Base-by-base conservation (phyloP, 805 yeast genomes). In the Candida cerambycidarum region DNA sequence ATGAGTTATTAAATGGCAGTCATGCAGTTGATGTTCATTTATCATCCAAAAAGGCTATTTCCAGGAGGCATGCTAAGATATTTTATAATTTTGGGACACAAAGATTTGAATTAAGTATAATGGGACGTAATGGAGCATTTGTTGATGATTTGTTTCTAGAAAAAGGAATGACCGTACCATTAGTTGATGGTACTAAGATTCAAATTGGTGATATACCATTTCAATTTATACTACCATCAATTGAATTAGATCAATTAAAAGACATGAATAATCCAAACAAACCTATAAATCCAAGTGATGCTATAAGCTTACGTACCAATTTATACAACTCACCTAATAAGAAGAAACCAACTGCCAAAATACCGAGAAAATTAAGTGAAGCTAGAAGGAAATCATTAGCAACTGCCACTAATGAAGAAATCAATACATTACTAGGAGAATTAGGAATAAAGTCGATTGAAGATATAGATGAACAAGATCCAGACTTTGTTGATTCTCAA, bases 81-180 rank as follows among this genome's bases (percentile, higher is more conserved):
- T 92, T 90, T 61, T 93, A 92, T 69, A 93, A 93, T 60, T 93
- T 93, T 64, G 98, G 97, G 3, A 89, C 95, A 3, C 98, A 92
- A 59, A 68, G 96, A 50, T 93, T 93, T 58, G 99, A 93, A 63
- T 68, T 93, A 34, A 83, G 95, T 7, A 89, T 93, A 1, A 72
- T 90, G 53, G 99, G 99, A 14, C 77, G 96, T 53, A 93, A 93
- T 61, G 99, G 99, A 29, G 97, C 97, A 2, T 93, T 93, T 71
- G 96, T 93, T 3, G 93, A 92, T 62, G 96, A 89, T 51, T 73
- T 72, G 27, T 93, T 92, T 61, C 84, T 93, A 5, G 97, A 89
- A 58, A 80, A 85, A 47, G 97, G 96, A 7, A 82, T 87, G 28
- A 93, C 99, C 0, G 89, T 93, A 7, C 96, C 96, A 2, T 68